Evolutionary conservation across 352 stramenopile genomes (phyloP), one percentile per base, ranked within the genome.

Genomic region (Blastocystis sp.): DNA sequence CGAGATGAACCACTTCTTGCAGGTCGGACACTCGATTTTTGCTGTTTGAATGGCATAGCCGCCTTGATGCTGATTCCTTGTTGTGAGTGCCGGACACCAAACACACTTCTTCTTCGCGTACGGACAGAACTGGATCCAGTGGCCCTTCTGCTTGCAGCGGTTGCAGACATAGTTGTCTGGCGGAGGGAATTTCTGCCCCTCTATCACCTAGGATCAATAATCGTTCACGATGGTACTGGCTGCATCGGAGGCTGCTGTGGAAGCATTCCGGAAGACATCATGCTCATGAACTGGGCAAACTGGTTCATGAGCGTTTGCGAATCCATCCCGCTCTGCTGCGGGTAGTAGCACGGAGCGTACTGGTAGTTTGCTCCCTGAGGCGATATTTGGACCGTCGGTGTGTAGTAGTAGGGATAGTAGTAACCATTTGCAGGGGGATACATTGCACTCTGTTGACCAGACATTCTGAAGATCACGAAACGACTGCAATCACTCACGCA

Each of bases 71-170:
- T 2, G 41, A 19, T 53, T 5, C 17, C 11, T 10, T 34, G 34
- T 19, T 41, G 62, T 7, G 62, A 69, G 5, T 34, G 5, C 10
- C 11, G 1, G 34, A 69, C 11, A 40, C 11, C 23, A 17, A 71
- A 40, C 21, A n/a, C 23, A 10, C 43, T 82, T 56, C 64, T 78
- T 88, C 61, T 88, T 88, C 1, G n/a, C 53, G 21, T 64, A 78
- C 28, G 78, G 78, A 34, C 78, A 88, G 41, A 76, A 88, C 60
- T 88, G 78, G 21, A 88, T 88, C 78, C 78, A 88, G 56, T 88
- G 78, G 10, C 78, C 78, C 52, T 76, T 88, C 53, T 88, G 78
- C 64, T 88, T 76, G 65, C 78, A 88, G 5, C 67, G 64, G n/a
- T 76, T 62, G 45, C 78, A 88, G 0, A 61, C 52, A 19, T 88